phyloP scores from a whole-genome alignment of 2,329 filamentous ascomycete genomes.

The Paecilomyces sp. region DNA sequence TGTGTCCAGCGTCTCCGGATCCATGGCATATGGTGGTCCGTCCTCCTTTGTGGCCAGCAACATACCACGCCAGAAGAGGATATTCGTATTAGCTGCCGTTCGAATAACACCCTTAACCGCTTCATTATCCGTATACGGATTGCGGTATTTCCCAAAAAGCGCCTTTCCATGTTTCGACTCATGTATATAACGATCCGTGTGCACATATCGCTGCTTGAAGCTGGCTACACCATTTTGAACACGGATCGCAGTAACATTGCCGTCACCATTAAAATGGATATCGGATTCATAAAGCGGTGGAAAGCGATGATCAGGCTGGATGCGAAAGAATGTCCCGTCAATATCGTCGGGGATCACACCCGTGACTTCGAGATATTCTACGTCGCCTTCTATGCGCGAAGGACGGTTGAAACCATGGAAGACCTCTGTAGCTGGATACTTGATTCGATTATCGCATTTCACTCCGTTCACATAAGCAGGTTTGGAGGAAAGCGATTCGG shows the following conservation, averaged over 20 bases:
- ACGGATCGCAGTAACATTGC: conserved; percentile 35
- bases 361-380: not conserved
- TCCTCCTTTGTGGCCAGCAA: conserved; percentile 40
- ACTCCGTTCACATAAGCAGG: not conserved
- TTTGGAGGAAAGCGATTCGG: not conserved
- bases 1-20: conserved; percentile 41
- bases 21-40: conserved; percentile 44
- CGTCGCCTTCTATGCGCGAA: not conserved
- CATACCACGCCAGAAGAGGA: conserved; percentile 50
- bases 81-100: conserved; percentile 52
- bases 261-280: conserved; percentile 41
- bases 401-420: not conserved
- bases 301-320: conserved; percentile 43
- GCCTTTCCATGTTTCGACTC: conserved; percentile 30
- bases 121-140: conserved; percentile 46
- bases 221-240: conserved; percentile 36
- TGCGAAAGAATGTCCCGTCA: conserved; percentile 38
- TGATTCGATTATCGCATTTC: not conserved
- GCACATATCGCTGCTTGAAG: conserved; percentile 37
- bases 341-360: conserved; percentile 36
- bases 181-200: conserved; percentile 34
- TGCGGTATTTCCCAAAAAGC: conserved; percentile 52
- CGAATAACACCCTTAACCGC: conserved; percentile 48
- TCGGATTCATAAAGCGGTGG: conserved; percentile 50
- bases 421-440: not conserved